These are phyloP conservation scores for Nemania serpens DNA, from an alignment of 2,329 filamentous ascomycete species.

Conservation along the genomic window DNA sequence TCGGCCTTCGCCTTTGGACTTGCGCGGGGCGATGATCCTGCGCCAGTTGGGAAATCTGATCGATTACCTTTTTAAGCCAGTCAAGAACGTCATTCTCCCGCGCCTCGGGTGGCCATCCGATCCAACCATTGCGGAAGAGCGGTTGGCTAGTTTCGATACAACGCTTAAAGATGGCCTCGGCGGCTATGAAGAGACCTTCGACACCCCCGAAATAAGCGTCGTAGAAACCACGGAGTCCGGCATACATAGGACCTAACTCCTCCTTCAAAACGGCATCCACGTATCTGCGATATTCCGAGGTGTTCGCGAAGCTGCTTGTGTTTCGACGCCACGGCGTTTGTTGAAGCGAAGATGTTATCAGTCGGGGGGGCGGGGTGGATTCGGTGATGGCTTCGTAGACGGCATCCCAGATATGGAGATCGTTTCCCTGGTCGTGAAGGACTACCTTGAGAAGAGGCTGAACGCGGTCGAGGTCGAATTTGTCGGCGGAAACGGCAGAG, in stretches of 20 bases:
- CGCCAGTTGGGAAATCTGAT: too few species aligned
- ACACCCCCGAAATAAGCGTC: constrained; percentile 43
- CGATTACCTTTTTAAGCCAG: too few species aligned
- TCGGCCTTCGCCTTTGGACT: too few species aligned
- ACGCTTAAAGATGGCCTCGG: constrained; percentile 43
- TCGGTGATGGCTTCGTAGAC: too few species aligned
- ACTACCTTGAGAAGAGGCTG: too few species aligned
- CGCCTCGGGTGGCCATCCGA: constrained; percentile 42
- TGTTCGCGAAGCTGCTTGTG: constrained; percentile 45
- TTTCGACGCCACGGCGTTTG: constrained; percentile 40
- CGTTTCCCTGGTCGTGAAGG: too few species aligned
- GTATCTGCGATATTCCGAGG: constrained; percentile 42
- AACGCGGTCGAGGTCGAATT: too few species aligned
- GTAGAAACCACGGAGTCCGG: constrained; percentile 42
- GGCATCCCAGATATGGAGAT: too few species aligned
- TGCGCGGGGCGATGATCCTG: too few species aligned
- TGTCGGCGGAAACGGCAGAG: too few species aligned
- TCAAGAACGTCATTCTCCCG: constrained; percentile 42
- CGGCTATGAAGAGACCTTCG: constrained; percentile 37
- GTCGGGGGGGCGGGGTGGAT: too few species aligned
- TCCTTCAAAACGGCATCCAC: constrained; percentile 42
- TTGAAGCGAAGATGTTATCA: too few species aligned
- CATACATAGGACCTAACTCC: constrained; percentile 43
- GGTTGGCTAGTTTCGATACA: constrained; percentile 37
- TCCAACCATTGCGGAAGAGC: constrained; percentile 36